These are phyloP conservation scores for Botrytis squamosa DNA, from an alignment of 2,329 filamentous ascomycete species.

Conservation along the genomic window DNA sequence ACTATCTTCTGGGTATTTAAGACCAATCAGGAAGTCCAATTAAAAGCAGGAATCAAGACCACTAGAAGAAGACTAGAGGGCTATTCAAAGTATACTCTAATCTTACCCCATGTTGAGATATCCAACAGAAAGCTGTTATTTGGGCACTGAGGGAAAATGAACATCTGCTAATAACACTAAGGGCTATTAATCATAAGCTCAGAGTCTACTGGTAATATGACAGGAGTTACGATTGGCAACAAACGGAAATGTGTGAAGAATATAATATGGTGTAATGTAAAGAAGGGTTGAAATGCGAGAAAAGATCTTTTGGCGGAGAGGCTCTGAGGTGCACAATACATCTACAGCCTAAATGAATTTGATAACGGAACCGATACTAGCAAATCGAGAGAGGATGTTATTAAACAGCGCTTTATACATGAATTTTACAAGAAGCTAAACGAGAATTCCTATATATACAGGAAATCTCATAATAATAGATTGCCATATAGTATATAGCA, in stretches of 20 bases:
- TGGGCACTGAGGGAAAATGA: not conserved
- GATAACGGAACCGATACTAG: not conserved
- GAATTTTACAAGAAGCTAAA: not conserved
- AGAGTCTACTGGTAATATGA: not conserved
- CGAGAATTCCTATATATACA: not conserved
- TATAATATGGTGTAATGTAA: not conserved
- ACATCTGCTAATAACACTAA: not conserved
- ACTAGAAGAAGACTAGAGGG: not conserved
- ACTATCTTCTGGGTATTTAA: fast-evolving
- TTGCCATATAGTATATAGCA: not conserved
- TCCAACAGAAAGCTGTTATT: not conserved
- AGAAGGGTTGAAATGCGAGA: not conserved
- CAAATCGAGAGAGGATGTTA: not conserved
- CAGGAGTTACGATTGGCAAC: not conserved
- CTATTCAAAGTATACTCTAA: not conserved
- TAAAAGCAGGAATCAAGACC: fast-evolving
- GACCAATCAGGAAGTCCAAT: fast-evolving
- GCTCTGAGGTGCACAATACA: not conserved
- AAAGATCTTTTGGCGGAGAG: not conserved
- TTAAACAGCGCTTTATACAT: not conserved
- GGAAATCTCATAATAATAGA: not conserved
- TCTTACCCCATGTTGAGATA: not conserved
- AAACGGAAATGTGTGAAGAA: not conserved
- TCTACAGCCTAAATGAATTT: fast-evolving
- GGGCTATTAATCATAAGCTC: not conserved